These are phyloP conservation scores for Vicia villosa DNA, from an alignment of 306 rosid genomes.

Conservation along the genomic window DNA sequence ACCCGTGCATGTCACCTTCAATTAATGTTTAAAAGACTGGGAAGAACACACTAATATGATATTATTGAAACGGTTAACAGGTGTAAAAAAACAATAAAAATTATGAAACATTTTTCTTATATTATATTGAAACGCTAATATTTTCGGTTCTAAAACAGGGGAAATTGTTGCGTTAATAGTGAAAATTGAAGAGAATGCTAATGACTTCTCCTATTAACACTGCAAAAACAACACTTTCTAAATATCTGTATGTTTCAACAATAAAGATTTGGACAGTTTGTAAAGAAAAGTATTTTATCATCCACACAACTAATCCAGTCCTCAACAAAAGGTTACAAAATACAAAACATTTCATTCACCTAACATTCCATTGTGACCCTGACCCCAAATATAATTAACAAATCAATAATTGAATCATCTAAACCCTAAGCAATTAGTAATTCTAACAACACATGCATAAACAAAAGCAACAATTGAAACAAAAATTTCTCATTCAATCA, in stretches of 20 bases:
- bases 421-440: not conserved
- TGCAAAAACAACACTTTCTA: not conserved
- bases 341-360: conserved; percentile 19
- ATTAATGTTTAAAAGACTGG: conserved; percentile 21
- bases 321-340: conserved; percentile 24
- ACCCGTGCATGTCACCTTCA: conserved; percentile 65
- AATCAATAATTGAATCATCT: conserved; percentile 31
- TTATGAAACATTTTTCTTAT: too few relatives aligned
- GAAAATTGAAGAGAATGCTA: not conserved
- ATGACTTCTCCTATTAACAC: not conserved
- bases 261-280: conserved; percentile 7
- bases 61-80: conserved; percentile 24
- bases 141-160: too few relatives aligned
- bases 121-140: not conserved
- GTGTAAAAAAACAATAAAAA: not conserved
- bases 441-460: conserved; percentile 11
- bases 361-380: not conserved
- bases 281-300: not conserved
- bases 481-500: not conserved
- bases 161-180: too few relatives aligned
- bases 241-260: not conserved
- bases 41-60: conserved; percentile 18
- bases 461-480: not conserved
- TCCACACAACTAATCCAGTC: not conserved
- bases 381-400: conserved; percentile 10